Evolutionary conservation across 2,329 filamentous ascomycete genomes (phyloP), one percentile per base, ranked within the genome.

Genomic region (Fusarium verticillioides): DNA sequence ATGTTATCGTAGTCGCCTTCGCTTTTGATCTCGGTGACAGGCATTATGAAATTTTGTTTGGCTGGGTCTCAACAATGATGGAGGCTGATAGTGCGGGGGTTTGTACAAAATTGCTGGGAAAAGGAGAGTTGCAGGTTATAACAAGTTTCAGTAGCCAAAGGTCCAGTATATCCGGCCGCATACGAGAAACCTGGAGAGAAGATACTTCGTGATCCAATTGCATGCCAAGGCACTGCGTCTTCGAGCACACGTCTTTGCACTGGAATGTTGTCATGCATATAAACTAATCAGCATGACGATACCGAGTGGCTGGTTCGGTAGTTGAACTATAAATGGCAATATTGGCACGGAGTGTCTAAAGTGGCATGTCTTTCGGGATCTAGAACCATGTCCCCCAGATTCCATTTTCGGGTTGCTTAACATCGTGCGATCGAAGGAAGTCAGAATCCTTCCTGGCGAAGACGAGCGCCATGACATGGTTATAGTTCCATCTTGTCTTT

Each of bases 61-160:
- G 4, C 3, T 1, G 3, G 21, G 5, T 7, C 4, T 19, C 0
- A 10, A 4, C 13, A 5, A 1, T 18, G 7, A 34, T 23, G 5
- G 1, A 10, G 21, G 19, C 9, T 23, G 9, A 3, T 37, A 37
- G 16, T 37, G 36, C 7, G 18, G 16, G 3, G 4, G 9, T 5
- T 36, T 36, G 16, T 9, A 36, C 4, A 9, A 8, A 3, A 9
- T 8, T 12, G 16, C 4, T 0, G 15, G 7, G 10, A n/a, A 32
- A 9, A 9, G 18, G 21, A 34, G 4, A 9, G 1, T 7, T 10
- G 8, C 4, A 32, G 21, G 9, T 32, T 9, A 34, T 23, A 34
- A 13, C 7, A 10, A 30, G 30, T 30, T 30, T 30, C 30, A 30
- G 30, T 3, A 30, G 30, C 30, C 30, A 30, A 10, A 30, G 9